These are phyloP conservation scores for Bipolaris gigantea DNA, from an alignment of 2,329 filamentous ascomycete genomes.

Conservation along the genomic window DNA sequence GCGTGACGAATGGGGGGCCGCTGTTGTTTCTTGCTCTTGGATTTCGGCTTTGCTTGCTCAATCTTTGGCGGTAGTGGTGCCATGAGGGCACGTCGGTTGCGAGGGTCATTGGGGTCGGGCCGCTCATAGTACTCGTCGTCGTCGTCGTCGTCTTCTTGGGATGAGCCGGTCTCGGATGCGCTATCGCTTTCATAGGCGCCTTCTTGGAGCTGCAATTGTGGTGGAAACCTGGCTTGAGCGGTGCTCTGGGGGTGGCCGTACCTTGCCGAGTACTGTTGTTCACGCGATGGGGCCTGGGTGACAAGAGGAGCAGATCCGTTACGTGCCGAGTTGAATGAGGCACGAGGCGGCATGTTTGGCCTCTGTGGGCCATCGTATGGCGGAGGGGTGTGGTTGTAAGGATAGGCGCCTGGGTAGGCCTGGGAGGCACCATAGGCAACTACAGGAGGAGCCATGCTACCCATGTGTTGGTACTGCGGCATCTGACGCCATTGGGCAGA, in stretches of 20 bases:
- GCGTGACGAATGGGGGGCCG: constrained; percentile 34
- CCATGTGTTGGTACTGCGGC: constrained; percentile 15
- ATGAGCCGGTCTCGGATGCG: constrained; percentile 17
- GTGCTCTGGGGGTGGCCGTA: constrained; percentile 22
- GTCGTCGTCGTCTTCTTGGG: constrained; percentile 19
- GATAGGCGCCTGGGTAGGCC: constrained; percentile 16
- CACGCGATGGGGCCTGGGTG: constrained; percentile 24
- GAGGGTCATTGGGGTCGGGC: constrained; percentile 6
- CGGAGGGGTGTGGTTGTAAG: constrained; percentile 20
- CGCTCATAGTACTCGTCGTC: constrained; percentile 22
- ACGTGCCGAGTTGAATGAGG: constrained; percentile 23
- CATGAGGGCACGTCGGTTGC: constrained; percentile 26
- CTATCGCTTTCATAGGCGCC: constrained; percentile 18
- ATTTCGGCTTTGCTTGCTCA: constrained; percentile 13
- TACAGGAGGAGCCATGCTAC: constrained; percentile 15
- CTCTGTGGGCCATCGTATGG: constrained; percentile 26
- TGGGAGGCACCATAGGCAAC: constrained; percentile 18
- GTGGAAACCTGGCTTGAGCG: constrained; percentile 7
- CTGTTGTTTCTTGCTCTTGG: constrained; percentile 7
- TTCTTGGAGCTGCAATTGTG: constrained; percentile 13
- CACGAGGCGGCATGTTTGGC: constrained; percentile 26
- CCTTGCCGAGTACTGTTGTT: constrained; percentile 34
- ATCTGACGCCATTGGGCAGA: constrained; percentile 31
- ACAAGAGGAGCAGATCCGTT: constrained; percentile 24
- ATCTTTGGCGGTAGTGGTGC: constrained; percentile 29